These are phyloP conservation scores for Penicillium tannophilum DNA, from an alignment of 495 filamentous ascomycete species.

Conservation along the genomic window DNA sequence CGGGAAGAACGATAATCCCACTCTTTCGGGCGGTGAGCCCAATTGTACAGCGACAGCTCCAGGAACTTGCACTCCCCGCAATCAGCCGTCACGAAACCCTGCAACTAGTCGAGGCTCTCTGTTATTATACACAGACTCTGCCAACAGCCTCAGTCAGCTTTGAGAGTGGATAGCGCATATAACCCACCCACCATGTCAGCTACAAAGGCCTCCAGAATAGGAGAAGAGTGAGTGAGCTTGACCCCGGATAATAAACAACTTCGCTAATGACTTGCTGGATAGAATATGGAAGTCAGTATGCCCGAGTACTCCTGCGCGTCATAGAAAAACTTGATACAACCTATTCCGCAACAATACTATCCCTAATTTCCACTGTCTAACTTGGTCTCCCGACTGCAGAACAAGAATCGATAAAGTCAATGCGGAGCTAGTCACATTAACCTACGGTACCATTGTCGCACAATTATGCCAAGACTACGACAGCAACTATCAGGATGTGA, in stretches of 20 bases:
- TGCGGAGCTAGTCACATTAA: slow-evolving; percentile 94
- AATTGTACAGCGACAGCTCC: slow-evolving; percentile 24
- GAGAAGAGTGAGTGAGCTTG: slow-evolving; percentile 82
- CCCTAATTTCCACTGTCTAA: not conserved
- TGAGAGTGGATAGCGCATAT: not conserved
- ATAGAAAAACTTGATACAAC: not conserved
- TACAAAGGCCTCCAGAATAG: slow-evolving; percentile 83
- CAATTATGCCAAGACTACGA: slow-evolving; percentile 97
- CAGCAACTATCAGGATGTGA: slow-evolving; percentile 86
- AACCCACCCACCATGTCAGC: slow-evolving; percentile 58
- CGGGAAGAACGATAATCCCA: slow-evolving; percentile 38
- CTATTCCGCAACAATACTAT: too few relatives aligned
- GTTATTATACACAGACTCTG: not conserved
- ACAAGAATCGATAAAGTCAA: slow-evolving; percentile 72
- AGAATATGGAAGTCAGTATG: slow-evolving; percentile 96
- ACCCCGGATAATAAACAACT: slow-evolving; percentile 27
- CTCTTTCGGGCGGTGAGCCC: slow-evolving; percentile 25
- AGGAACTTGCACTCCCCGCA: slow-evolving; percentile 30
- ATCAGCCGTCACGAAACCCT: slow-evolving; percentile 14
- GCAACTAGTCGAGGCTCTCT: not conserved
- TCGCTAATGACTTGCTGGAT: slow-evolving; percentile 19
- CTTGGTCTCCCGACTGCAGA: slow-evolving; percentile 39
- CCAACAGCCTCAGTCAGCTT: not conserved
- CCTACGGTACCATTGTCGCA: slow-evolving; percentile 95
- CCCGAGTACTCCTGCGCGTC: not conserved